Evolutionary conservation across 257 asterid species (phyloP).

Genomic region (Solanum raphanifolium): DNA sequence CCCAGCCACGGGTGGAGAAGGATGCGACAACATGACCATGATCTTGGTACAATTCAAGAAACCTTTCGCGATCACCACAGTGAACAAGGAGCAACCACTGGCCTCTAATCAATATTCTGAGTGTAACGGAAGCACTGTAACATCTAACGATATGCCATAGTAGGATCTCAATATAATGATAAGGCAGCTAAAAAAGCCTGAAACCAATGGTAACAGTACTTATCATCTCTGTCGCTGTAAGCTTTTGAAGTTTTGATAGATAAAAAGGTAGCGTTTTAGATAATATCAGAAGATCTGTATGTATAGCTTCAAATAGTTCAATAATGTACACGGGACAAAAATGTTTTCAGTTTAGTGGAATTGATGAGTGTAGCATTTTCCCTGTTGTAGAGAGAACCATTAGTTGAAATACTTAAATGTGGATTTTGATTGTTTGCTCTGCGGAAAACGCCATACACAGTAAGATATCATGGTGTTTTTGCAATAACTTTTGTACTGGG

Average conservation of each 20-base stretch:
- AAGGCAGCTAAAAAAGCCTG: neutral
- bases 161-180: neutral
- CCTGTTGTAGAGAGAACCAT: neutral
- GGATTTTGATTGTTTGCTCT: neutral
- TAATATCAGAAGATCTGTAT: neutral
- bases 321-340: neutral
- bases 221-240: neutral
- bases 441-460: neutral
- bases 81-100: conserved; percentile 13
- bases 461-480: neutral
- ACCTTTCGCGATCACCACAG: conserved; percentile 9
- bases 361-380: neutral
- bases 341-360: neutral
- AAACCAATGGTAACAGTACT: neutral
- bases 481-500: neutral
- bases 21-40: conserved; percentile 98
- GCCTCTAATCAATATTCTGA: conserved; percentile 18
- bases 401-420: neutral
- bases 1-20: conserved; percentile 76
- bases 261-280: neutral
- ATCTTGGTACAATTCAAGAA: conserved; percentile 72
- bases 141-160: neutral
- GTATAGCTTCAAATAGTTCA: neutral
- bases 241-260: neutral
- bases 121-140: neutral